Percentiles rank a stretch among this genome's conserved stretches.
phyloP scores from a whole-genome alignment of 805 yeast genomes.

The Pichia nakasei region DNA sequence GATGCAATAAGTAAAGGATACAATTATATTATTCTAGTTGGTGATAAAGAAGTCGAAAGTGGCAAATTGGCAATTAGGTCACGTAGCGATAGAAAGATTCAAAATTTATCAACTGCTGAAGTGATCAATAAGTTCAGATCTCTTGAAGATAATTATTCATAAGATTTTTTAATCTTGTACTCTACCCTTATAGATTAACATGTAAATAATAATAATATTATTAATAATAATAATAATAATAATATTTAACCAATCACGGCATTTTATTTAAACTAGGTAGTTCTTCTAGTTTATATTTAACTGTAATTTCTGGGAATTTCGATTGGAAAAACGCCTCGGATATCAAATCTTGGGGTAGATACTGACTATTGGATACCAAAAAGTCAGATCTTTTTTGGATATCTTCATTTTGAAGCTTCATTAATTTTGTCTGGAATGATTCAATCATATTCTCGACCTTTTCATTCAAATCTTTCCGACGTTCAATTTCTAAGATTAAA shows the following conservation, averaged over 20 bases:
- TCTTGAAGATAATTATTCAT: slow-evolving; percentile 42
- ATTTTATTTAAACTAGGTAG: slow-evolving; percentile 16
- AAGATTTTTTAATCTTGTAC: background rate
- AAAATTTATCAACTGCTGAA: slow-evolving; percentile 39
- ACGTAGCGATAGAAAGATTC: slow-evolving; percentile 39
- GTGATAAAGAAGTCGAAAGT: slow-evolving; percentile 67
- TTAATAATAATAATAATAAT: too few relatives aligned
- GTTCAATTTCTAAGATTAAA: slow-evolving; percentile 41
- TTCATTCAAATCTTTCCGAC: slow-evolving; percentile 37
- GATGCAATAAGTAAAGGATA: slow-evolving; percentile 71
- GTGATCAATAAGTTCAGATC: slow-evolving; percentile 44
- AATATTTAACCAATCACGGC: too few relatives aligned
- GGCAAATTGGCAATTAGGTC: slow-evolving; percentile 58
- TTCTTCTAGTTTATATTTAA: slow-evolving; percentile 16
- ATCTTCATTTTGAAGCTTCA: slow-evolving; percentile 36
- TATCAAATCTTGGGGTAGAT: slow-evolving; percentile 37
- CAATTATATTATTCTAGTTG: slow-evolving; percentile 74
- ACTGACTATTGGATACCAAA: slow-evolving; percentile 40
- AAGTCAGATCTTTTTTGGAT: slow-evolving; percentile 34
- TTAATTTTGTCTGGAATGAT: slow-evolving; percentile 33
- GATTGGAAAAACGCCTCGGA: slow-evolving; percentile 17
- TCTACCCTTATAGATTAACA: slow-evolving; percentile 1
- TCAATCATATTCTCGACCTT: slow-evolving; percentile 33
- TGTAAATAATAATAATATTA: slow-evolving; percentile 1
- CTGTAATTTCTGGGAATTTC: slow-evolving; percentile 17